Conservation (phyloP, 225 moss, liverwort and hornwort genomes). For the Bryum argenteum region DNA sequence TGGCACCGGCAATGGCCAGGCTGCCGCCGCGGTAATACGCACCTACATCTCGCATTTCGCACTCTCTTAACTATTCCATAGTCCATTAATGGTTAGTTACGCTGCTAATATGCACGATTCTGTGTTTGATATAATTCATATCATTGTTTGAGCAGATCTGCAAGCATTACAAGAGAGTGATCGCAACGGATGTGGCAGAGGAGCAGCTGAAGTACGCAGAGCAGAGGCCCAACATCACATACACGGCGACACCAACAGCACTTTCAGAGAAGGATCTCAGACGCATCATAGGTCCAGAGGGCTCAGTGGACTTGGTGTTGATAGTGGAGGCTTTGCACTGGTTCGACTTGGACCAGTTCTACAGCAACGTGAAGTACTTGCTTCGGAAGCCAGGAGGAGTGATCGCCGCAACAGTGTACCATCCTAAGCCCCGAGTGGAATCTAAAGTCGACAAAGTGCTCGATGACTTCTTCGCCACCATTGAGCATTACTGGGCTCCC, state of each 20-base stretch:
- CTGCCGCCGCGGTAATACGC: constrained; percentile 48
- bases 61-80: background rate
- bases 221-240: constrained; percentile 52
- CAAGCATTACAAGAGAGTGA: constrained; percentile 62
- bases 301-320: constrained; percentile 72
- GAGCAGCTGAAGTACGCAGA: constrained; percentile 58
- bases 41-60: background rate
- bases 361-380: constrained; percentile 42
- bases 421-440: constrained; percentile 28
- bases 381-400: constrained; percentile 62
- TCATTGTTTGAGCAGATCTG: constrained; percentile 37
- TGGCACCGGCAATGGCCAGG: constrained; percentile 83
- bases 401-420: constrained; percentile 47
- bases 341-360: constrained; percentile 67
- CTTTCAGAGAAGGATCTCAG: constrained; percentile 55
- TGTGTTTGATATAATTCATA: background rate
- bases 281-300: constrained; percentile 56
- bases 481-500: constrained; percentile 45
- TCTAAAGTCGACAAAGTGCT: constrained; percentile 26
- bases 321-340: constrained; percentile 70
- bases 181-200: constrained; percentile 74
- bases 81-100: no score
- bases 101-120: no score
- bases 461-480: constrained; percentile 34
- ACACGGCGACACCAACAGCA: constrained; percentile 42